phyloP scores from a whole-genome alignment of 2,329 filamentous ascomycete genomes.

The Zymoseptoria passerinii region DNA sequence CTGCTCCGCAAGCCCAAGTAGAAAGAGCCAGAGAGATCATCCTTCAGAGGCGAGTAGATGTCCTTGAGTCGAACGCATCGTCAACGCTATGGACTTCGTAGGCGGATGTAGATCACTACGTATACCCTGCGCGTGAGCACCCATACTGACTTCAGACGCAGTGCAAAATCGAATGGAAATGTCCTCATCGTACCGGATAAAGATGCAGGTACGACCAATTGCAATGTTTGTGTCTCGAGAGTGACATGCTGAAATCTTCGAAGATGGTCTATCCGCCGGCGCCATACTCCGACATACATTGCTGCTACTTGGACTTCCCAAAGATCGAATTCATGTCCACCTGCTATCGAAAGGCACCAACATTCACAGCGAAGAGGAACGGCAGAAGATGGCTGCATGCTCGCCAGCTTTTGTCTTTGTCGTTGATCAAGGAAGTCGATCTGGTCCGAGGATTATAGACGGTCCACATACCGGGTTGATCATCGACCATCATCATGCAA shows the following conservation, averaged over 20 bases:
- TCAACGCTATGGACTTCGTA: not conserved
- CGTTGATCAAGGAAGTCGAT: slow-evolving; percentile 56
- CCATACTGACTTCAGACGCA: slow-evolving; percentile 26
- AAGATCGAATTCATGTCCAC: slow-evolving; percentile 48
- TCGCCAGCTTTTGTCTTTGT: slow-evolving; percentile 53
- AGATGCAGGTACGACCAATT: slow-evolving; percentile 39
- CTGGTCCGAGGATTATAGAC: slow-evolving; percentile 47
- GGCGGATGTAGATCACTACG: not conserved
- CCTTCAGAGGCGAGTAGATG: slow-evolving; percentile 45
- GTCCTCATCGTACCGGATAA: slow-evolving; percentile 60
- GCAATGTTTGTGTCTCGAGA: not conserved
- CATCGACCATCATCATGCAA: slow-evolving; percentile 56
- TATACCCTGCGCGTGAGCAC: not conserved
- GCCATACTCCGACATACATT: slow-evolving; percentile 55
- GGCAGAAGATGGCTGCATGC: slow-evolving; percentile 43
- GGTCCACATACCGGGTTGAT: slow-evolving; percentile 45
- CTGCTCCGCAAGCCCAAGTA: slow-evolving; percentile 50
- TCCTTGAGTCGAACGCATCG: not conserved
- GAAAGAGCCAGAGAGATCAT: slow-evolving; percentile 49
- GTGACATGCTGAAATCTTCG: not conserved
- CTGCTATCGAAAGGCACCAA: slow-evolving; percentile 52
- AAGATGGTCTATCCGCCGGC: slow-evolving; percentile 56
- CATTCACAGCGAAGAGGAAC: slow-evolving; percentile 49
- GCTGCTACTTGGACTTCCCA: slow-evolving; percentile 48
- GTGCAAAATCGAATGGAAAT: slow-evolving; percentile 43